These are phyloP conservation scores for Ceratocystis cacaofunesta DNA, from an alignment of 2,329 filamentous ascomycete genomes.

Conservation along the genomic window DNA sequence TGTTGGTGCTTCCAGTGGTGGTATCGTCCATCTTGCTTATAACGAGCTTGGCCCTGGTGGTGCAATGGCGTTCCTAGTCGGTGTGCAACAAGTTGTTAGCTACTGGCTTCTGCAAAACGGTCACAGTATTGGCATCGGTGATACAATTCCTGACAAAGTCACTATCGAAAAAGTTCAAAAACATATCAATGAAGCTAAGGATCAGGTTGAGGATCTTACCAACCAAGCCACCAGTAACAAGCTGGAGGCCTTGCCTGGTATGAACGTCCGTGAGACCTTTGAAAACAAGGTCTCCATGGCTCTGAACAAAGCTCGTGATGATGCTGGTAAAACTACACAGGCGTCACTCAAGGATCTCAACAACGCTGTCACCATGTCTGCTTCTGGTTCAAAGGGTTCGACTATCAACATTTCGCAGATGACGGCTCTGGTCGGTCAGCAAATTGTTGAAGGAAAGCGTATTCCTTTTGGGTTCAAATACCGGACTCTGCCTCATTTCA, in stretches of 20 bases:
- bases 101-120: conserved; percentile 96
- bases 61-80: conserved; percentile 91
- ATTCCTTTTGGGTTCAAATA: conserved; percentile 99
- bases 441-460: conserved; percentile 95
- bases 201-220: conserved; percentile 62
- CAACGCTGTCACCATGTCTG: conserved; percentile 92
- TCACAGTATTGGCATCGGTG: conserved; percentile 95
- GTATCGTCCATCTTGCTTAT: conserved; percentile 90
- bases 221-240: conserved; percentile 66
- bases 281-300: conserved; percentile 93
- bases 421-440: conserved; percentile 94
- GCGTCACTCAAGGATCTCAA: conserved; percentile 89
- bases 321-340: conserved; percentile 83
- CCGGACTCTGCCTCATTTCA: conserved; percentile 89
- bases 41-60: conserved; percentile 80
- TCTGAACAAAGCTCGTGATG: conserved; percentile 88
- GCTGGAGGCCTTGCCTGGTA: conserved; percentile 86
- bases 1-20: conserved; percentile 75
- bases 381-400: conserved; percentile 93
- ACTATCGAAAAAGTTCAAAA: conserved; percentile 77
- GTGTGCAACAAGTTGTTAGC: conserved; percentile 83
- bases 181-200: conserved; percentile 69
- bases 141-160: conserved; percentile 78
- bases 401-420: conserved; percentile 99
- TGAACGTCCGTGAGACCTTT: conserved; percentile 97